A percentile compares a stretch with the other conserved stretches of the same genome.
Evolutionary conservation across 441 rosid species (phyloP).

Genomic region (Erysimum pusillum): DNA sequence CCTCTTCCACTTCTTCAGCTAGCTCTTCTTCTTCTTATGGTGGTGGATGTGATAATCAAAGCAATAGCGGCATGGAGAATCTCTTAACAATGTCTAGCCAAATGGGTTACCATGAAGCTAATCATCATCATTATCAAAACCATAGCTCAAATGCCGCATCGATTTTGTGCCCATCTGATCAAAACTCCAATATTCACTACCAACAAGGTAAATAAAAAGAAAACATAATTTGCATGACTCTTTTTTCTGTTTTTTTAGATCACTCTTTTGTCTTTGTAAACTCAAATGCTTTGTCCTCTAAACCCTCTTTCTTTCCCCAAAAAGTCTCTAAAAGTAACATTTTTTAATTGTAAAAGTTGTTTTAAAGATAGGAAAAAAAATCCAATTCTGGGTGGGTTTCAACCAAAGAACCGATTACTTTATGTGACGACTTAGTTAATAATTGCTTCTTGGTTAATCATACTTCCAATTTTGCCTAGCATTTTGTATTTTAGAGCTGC

Average conservation of each 20-base stretch:
- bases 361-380: conserved; percentile 43
- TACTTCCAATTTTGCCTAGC: conserved; percentile 33
- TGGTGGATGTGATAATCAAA: conserved; percentile 48
- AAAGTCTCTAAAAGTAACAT: conserved; percentile 34
- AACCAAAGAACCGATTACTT: conserved; percentile 22
- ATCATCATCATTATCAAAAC: conserved; percentile 50
- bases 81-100: conserved; percentile 63
- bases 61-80: conserved; percentile 55
- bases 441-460: conserved; percentile 21
- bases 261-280: neutral
- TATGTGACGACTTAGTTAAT: conserved; percentile 18
- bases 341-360: conserved; percentile 23
- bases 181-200: conserved; percentile 65
- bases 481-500: conserved; percentile 25
- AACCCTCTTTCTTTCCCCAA: conserved; percentile 38
- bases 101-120: conserved; percentile 73
- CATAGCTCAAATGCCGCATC: conserved; percentile 56
- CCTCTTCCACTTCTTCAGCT: conserved; percentile 56
- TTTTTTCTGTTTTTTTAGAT: conserved; percentile 35
- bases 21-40: conserved; percentile 65
- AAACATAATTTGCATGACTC: conserved; percentile 46
- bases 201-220: conserved; percentile 65
- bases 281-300: conserved; percentile 25
- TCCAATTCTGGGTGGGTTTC: conserved; percentile 39
- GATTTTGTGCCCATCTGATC: conserved; percentile 64